These are phyloP conservation scores for Linnemannia elongata DNA, from an alignment of 192 early-diverging fungal genomes.

Conservation along the genomic window DNA sequence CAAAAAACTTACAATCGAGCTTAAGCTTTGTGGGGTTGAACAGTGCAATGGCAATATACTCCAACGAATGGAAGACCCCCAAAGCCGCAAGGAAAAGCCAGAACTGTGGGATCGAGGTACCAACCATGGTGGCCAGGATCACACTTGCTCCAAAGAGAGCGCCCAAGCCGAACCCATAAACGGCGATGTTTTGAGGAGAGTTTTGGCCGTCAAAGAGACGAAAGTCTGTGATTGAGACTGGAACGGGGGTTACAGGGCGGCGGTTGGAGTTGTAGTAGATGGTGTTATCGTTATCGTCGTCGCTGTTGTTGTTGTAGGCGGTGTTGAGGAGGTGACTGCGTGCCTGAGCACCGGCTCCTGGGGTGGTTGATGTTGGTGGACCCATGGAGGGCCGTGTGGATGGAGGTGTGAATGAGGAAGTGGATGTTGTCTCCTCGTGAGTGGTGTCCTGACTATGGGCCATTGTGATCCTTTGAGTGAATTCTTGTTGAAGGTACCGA, in stretches of 20 bases:
- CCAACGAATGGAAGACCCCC: constrained; percentile 85
- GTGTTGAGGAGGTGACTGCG: background rate
- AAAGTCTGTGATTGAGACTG: constrained; percentile 58
- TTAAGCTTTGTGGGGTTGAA: constrained; percentile 78
- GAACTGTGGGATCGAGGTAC: constrained; percentile 62
- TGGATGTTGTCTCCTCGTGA: constrained; percentile 27
- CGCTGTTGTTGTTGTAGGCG: constrained; percentile 1
- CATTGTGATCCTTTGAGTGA: background rate
- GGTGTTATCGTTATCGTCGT: background rate
- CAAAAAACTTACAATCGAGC: constrained; percentile 73
- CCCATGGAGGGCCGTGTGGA: background rate
- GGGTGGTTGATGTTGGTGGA: background rate
- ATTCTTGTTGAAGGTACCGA: too few relatives aligned
- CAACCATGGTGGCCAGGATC: constrained; percentile 45
- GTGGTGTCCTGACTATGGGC: constrained; percentile 15
- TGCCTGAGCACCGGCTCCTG: background rate
- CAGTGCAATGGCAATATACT: constrained; percentile 90
- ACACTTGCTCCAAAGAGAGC: constrained; percentile 69
- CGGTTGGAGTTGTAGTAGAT: constrained; percentile 7
- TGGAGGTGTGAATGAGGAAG: constrained; percentile 16
- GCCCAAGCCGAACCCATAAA: constrained; percentile 81
- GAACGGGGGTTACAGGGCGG: background rate
- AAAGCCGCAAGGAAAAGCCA: constrained; percentile 78
- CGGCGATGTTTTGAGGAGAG: constrained; percentile 86
- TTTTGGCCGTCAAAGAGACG: constrained; percentile 74